Percentiles rank a stretch among this genome's conserved stretches.
These are phyloP conservation scores for Fistulifera solaris DNA, from an alignment of 108 stramenopile genomes.

Conservation along the genomic window DNA sequence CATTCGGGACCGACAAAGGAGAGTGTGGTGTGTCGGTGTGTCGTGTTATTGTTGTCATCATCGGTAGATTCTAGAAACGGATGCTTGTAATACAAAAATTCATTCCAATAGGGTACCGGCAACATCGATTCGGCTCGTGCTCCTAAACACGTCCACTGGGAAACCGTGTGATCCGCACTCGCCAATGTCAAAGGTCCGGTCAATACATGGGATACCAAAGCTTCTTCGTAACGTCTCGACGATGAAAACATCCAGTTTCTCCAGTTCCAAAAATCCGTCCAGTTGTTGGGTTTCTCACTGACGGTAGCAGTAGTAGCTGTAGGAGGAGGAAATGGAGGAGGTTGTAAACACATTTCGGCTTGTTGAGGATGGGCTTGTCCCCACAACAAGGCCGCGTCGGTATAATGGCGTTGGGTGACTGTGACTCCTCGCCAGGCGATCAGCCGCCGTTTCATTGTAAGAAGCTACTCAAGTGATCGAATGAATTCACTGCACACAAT, in stretches of 20 bases:
- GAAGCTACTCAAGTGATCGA: no score
- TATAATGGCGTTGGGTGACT: background rate
- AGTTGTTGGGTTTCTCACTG: background rate
- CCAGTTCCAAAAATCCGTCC: background rate
- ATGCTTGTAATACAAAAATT: slow-evolving; percentile 25
- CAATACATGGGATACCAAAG: slow-evolving; percentile 56
- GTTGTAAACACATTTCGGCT: background rate
- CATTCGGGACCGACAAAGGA: slow-evolving; percentile 85
- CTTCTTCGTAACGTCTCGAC: slow-evolving; percentile 32
- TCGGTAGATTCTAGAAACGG: no score
- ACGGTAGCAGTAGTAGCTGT: background rate
- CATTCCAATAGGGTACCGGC: slow-evolving; percentile 77
- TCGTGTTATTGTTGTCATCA: background rate
- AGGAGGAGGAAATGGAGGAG: background rate
- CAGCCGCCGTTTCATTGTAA: no score
- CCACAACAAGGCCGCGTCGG: background rate
- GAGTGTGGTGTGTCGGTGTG: slow-evolving; percentile 8
- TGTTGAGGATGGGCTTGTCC: background rate
- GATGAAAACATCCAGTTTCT: slow-evolving; percentile 3
- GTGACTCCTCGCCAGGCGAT: no score
- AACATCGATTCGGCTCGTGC: slow-evolving; percentile 80
- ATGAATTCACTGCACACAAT: no score
- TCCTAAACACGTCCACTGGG: slow-evolving; percentile 62
- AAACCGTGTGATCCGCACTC: slow-evolving; percentile 1
- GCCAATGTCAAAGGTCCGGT: slow-evolving; percentile 69